Evolutionary conservation across 768 basidiomycete genomes (phyloP).

Genomic region (Boletus rex-veris): DNA sequence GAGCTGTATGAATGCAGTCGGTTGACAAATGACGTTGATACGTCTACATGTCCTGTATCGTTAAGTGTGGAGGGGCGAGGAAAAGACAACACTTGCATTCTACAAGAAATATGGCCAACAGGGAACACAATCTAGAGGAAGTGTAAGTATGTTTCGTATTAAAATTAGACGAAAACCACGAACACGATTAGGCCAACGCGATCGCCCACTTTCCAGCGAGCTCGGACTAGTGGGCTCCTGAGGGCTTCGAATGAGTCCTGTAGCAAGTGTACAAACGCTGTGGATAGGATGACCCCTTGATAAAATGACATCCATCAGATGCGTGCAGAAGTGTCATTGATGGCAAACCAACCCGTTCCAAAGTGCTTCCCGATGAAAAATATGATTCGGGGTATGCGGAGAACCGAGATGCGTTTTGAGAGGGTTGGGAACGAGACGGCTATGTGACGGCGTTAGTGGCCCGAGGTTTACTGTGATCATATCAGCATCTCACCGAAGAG

Average conservation of each 20-base stretch:
- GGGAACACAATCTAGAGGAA: constrained; percentile 51
- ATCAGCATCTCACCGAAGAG: constrained; percentile 53
- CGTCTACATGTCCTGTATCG: constrained; percentile 40
- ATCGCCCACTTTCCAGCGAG: constrained; percentile 48
- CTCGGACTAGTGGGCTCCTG: constrained; percentile 42
- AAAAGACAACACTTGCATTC: constrained; percentile 58
- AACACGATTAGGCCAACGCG: constrained; percentile 75
- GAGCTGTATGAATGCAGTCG: constrained; percentile 62
- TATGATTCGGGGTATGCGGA: constrained; percentile 61
- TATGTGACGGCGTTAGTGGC: constrained; percentile 14
- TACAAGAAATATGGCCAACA: constrained; percentile 70
- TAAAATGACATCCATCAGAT: not conserved
- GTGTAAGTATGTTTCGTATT: not conserved
- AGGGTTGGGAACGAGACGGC: constrained; percentile 74
- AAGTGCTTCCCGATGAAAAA: constrained; percentile 90
- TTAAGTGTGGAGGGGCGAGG: not conserved
- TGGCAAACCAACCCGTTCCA: constrained; percentile 54
- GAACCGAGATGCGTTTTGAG: constrained; percentile 48
- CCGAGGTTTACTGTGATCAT: not conserved
- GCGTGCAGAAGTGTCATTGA: not conserved
- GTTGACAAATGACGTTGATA: constrained; percentile 74
- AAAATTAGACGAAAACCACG: constrained; percentile 27
- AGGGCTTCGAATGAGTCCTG: constrained; percentile 72
- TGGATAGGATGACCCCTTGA: constrained; percentile 76
- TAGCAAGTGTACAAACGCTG: constrained; percentile 78